Evolutionary conservation across 176 grass and related monocot species (phyloP).

Genomic region (Otatea glauca): DNA sequence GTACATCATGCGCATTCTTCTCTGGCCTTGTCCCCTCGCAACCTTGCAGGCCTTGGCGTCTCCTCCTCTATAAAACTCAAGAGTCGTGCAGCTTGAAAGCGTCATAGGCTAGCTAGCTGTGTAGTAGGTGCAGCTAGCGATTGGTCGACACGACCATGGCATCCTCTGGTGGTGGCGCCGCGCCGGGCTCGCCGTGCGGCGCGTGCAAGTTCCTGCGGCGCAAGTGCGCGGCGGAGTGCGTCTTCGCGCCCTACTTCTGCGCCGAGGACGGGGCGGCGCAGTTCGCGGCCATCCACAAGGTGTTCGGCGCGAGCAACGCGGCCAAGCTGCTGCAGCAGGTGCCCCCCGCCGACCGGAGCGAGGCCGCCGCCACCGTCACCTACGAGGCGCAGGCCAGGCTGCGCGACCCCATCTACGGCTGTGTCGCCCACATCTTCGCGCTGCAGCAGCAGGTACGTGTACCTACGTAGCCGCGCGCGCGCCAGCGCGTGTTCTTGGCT

Average conservation of each 20-base stretch:
- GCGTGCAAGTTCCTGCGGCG: constrained; percentile 96
- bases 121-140: neutral
- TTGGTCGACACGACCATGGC: neutral
- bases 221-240: constrained; percentile 80
- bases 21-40: constrained; percentile 53
- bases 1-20: constrained; percentile 55
- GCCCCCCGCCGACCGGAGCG: constrained; percentile 61
- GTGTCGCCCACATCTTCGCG: constrained; percentile 92
- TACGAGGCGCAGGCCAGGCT: constrained; percentile 90
- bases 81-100: neutral
- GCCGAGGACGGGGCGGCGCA: constrained; percentile 80
- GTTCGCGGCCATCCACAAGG: constrained; percentile 95
- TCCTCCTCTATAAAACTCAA: constrained; percentile 47
- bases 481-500: no score
- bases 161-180: constrained; percentile 28
- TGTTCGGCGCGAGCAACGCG: constrained; percentile 95
- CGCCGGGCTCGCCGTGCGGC: constrained; percentile 78
- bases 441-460: constrained; percentile 88
- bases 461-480: neutral
- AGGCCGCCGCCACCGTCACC: constrained; percentile 82
- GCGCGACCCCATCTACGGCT: constrained; percentile 90
- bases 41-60: constrained; percentile 28
- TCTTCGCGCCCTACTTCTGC: constrained; percentile 95
- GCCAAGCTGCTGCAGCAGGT: constrained; percentile 94
- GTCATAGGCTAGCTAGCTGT: neutral